Percentiles rank a stretch among this genome's conserved stretches.
Conservation (phyloP, 2,329 filamentous ascomycete genomes). For the Juglanconis sp. region DNA sequence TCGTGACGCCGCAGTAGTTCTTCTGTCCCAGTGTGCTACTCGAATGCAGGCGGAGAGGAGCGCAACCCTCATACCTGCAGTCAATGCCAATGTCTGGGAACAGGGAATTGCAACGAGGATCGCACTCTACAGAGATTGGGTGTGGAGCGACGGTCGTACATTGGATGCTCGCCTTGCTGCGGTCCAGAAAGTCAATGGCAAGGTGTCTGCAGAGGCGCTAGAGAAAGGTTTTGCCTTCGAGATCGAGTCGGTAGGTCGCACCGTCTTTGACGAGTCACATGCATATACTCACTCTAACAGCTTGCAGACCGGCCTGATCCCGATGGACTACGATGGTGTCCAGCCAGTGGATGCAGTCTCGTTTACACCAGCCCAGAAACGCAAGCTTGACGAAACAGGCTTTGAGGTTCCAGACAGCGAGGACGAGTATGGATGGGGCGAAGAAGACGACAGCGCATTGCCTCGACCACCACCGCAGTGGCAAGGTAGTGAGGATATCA, state of each 20-base stretch:
- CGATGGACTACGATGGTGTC: conserved; percentile 38
- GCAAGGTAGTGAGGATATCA: conserved; percentile 64
- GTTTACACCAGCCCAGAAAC: conserved; percentile 49
- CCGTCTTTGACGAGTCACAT: conserved; percentile 13
- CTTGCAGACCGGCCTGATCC: conserved; percentile 40
- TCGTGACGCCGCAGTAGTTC: conserved; percentile 67
- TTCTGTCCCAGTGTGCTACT: conserved; percentile 80
- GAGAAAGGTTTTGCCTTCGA: conserved; percentile 47
- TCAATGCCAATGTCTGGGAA: conserved; percentile 79
- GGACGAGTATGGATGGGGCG: conserved; percentile 70
- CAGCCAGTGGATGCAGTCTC: conserved; percentile 31
- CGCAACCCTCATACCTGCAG: conserved; percentile 70
- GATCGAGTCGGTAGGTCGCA: conserved; percentile 41
- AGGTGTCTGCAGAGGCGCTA: conserved; percentile 35
- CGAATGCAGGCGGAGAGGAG: conserved; percentile 65
- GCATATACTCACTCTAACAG: conserved; percentile 10
- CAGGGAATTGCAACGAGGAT: conserved; percentile 69
- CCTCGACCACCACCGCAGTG: conserved; percentile 62
- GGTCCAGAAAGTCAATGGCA: conserved; percentile 63
- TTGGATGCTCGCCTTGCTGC: conserved; percentile 57
- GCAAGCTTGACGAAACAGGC: conserved; percentile 60
- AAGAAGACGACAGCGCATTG: conserved; percentile 60
- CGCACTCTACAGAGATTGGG: conserved; percentile 77
- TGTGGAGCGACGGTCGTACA: conserved; percentile 43
- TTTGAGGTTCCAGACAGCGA: conserved; percentile 59